Evolutionary conservation across 2,329 filamentous ascomycete genomes (phyloP).

Genomic region (Capronia coronata): DNA sequence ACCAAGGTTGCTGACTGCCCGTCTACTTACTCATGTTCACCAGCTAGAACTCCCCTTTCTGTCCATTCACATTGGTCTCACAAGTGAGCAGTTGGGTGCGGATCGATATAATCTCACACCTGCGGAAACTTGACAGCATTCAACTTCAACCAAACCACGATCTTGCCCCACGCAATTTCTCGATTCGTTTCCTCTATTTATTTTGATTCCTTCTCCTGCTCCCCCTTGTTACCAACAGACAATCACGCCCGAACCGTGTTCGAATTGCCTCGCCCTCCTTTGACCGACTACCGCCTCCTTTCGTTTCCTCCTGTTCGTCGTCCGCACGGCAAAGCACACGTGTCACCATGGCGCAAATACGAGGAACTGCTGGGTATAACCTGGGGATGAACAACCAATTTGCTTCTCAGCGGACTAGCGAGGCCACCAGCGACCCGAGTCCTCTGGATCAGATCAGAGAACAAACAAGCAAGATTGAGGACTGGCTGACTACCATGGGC

Average conservation of each 20-base stretch:
- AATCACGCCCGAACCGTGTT: conserved; percentile 1
- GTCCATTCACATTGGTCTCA: too few species aligned
- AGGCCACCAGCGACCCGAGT: conserved; percentile 62
- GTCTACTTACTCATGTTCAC: too few species aligned
- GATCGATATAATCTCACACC: conserved; percentile 9
- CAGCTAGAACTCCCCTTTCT: too few species aligned
- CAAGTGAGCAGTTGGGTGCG: not conserved
- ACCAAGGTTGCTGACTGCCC: not conserved
- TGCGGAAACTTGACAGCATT: conserved; percentile 11
- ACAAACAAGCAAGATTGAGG: conserved; percentile 98
- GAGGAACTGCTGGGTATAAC: conserved; percentile 74
- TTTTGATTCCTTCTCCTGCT: not conserved
- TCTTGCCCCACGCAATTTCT: conserved; percentile 10
- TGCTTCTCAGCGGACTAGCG: conserved; percentile 52
- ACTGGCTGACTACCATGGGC: conserved; percentile 75
- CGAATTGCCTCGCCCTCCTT: not conserved
- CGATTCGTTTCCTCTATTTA: conserved; percentile 2
- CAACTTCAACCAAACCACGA: conserved; percentile 1
- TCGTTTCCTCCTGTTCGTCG: not conserved
- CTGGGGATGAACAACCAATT: conserved; percentile 69
- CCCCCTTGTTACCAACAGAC: not conserved
- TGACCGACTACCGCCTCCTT: not conserved
- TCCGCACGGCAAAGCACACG: not conserved
- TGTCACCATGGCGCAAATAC: conserved; percentile 45
- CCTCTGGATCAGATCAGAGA: conserved; percentile 82